These are phyloP conservation scores for Magnusiomyces tetraspermus DNA, from an alignment of 1,139 yeast species.

Conservation along the genomic window DNA sequence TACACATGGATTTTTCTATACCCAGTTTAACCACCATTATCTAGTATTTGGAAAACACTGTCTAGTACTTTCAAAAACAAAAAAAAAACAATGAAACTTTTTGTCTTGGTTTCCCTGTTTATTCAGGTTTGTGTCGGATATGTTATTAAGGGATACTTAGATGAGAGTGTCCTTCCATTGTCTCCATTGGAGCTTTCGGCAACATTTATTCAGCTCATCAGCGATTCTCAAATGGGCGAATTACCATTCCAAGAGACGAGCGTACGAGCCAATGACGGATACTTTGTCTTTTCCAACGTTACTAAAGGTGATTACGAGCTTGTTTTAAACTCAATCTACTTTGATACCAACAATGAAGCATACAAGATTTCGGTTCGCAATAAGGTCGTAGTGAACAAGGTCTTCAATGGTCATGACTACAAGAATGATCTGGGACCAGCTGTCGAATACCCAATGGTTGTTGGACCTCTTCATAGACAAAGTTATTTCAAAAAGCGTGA, in stretches of 20 bases:
- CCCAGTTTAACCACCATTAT: too few relatives aligned
- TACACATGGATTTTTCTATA: too few relatives aligned
- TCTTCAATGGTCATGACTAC: constrained; percentile 26
- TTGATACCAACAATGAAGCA: constrained; percentile 15
- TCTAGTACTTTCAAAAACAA: not conserved
- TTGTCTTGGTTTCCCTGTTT: not conserved
- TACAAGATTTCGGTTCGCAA: constrained; percentile 26
- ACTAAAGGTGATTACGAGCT: constrained; percentile 25
- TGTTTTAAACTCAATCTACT: constrained; percentile 16
- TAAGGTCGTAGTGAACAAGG: constrained; percentile 23
- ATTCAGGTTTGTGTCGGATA: constrained; percentile 4
- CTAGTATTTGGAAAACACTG: not conserved
- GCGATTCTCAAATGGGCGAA: constrained; percentile 4
- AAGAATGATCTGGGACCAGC: constrained; percentile 25
- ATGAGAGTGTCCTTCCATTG: constrained; percentile 12
- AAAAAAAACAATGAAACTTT: not conserved
- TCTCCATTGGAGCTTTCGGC: constrained; percentile 7
- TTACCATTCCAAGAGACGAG: constrained; percentile 12
- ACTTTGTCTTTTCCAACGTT: constrained; percentile 25
- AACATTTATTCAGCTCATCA: constrained; percentile 9
- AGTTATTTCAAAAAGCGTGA: constrained; percentile 25
- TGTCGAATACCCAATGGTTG: constrained; percentile 25
- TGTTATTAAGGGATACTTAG: constrained; percentile 14
- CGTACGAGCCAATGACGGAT: constrained; percentile 18
- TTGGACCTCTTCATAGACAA: constrained; percentile 18